Conservation (phyloP, 1,284 basidiomycete species). For the Tilletiopsis washingtonensis region DNA sequence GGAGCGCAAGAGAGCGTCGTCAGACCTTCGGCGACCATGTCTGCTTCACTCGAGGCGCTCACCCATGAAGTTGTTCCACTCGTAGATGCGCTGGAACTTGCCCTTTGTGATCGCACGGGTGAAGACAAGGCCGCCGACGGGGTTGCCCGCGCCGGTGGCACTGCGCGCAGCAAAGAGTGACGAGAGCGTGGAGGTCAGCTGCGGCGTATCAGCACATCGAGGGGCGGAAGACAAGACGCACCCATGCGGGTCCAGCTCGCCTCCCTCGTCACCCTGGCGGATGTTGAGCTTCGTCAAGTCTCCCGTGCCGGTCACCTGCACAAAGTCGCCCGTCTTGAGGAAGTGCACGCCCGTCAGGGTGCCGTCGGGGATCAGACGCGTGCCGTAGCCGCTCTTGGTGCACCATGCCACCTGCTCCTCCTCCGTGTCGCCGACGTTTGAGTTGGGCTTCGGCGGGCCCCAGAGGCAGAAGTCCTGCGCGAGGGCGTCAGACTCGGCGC, state of each 20-base stretch:
- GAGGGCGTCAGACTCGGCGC: not conserved
- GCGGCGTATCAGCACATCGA: too few relatives aligned
- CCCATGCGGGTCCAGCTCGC: constrained; percentile 45
- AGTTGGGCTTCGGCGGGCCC: constrained; percentile 18
- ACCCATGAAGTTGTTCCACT: constrained; percentile 45
- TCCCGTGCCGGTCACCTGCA: constrained; percentile 23
- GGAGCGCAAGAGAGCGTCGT: not conserved
- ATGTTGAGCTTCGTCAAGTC: constrained; percentile 48
- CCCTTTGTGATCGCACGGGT: constrained; percentile 37
- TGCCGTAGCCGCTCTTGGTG: constrained; percentile 40
- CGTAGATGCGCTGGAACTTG: constrained; percentile 25
- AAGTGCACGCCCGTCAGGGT: constrained; percentile 42
- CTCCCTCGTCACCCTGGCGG: constrained; percentile 39
- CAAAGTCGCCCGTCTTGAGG: constrained; percentile 23
- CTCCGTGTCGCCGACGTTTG: constrained; percentile 37
- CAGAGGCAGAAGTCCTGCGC: constrained; percentile 40
- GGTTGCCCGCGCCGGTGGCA: constrained; percentile 24
- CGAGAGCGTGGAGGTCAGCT: too few relatives aligned
- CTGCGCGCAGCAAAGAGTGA: constrained; percentile 45
- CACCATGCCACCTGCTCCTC: constrained; percentile 37
- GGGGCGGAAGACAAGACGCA: too few relatives aligned
- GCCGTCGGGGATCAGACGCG: constrained; percentile 40
- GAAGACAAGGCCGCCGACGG: constrained; percentile 39
- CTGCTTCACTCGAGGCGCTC: constrained; percentile 38
- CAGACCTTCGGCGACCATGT: constrained; percentile 15